These are phyloP conservation scores for Primulina eburnea DNA, from an alignment of 257 asterid genomes.

Conservation along the genomic window DNA sequence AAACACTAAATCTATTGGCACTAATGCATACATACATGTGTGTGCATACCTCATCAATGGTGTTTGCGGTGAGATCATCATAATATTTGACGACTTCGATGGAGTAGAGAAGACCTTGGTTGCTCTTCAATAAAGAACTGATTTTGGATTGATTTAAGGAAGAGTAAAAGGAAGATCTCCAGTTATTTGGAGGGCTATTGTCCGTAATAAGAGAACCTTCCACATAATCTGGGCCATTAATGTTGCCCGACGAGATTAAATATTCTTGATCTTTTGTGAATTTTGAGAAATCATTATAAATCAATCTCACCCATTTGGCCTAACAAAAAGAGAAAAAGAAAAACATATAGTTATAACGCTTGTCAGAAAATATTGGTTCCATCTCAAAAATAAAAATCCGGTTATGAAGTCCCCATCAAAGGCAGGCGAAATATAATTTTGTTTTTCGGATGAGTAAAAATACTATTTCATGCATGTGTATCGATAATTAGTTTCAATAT, in stretches of 20 bases:
- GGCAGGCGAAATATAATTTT: too few species aligned
- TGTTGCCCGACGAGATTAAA: constrained; percentile 34
- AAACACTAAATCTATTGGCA: too few species aligned
- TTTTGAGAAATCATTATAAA: constrained; percentile 38
- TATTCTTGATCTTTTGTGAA: constrained; percentile 53
- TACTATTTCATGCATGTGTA: too few species aligned
- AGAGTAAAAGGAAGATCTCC: constrained; percentile 70
- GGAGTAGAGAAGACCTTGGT: constrained; percentile 43
- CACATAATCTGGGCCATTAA: constrained; percentile 37
- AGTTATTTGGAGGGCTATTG: constrained; percentile 50
- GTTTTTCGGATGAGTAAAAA: too few species aligned
- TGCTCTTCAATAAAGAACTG: constrained; percentile 27
- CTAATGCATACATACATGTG: too few species aligned
- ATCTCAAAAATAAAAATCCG: too few species aligned
- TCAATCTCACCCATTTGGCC: constrained; percentile 55
- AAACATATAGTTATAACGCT: too few species aligned
- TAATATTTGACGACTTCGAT: constrained; percentile 58
- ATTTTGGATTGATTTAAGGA: constrained; percentile 41
- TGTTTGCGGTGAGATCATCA: constrained; percentile 27
- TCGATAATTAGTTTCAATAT: too few species aligned
- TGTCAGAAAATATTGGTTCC: too few species aligned
- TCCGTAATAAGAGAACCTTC: constrained; percentile 60
- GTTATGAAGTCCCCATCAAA: too few species aligned
- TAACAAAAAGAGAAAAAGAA: background rate
- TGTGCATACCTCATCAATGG: constrained; percentile 39